Evolutionary conservation across 768 basidiomycete species (phyloP).

Genomic region (Pholiota conissans): DNA sequence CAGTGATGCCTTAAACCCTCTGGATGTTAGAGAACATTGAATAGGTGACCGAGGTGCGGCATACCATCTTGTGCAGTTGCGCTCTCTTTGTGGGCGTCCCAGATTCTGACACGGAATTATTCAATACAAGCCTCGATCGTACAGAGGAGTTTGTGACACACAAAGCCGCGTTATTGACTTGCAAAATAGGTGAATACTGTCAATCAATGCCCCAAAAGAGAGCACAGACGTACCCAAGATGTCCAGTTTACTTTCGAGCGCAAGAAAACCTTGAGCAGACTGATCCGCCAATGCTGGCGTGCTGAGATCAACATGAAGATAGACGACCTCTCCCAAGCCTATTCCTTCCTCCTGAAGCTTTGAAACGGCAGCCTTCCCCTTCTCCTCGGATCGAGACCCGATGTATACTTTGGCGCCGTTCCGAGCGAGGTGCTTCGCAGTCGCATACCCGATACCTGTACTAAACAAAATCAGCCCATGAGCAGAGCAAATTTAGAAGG

Average conservation of each 20-base stretch:
- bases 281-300: conserved; percentile 5
- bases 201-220: background rate
- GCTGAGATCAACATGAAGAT: conserved; percentile 9
- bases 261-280: conserved; percentile 14
- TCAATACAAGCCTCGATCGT: background rate
- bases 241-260: conserved; percentile 13
- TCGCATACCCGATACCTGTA: conserved; percentile 47
- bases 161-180: background rate
- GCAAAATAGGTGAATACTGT: background rate
- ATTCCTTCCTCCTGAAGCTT: conserved; percentile 10
- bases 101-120: background rate
- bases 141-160: background rate
- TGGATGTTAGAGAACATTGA: background rate
- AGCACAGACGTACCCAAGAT: conserved; percentile 9
- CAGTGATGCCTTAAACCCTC: conserved; percentile 8
- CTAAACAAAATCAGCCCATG: conserved; percentile 20
- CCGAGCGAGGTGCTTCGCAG: conserved; percentile 43
- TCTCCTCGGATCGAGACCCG: conserved; percentile 40
- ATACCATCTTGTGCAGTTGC: conserved; percentile 5
- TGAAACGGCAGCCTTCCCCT: conserved; percentile 20
- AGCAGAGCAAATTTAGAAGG: background rate
- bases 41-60: background rate
- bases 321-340: conserved; percentile 12
- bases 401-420: conserved; percentile 55
- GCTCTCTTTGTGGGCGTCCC: background rate